Conservation (phyloP, 805 yeast species). For the Saccharomycopsis guyanensis region DNA sequence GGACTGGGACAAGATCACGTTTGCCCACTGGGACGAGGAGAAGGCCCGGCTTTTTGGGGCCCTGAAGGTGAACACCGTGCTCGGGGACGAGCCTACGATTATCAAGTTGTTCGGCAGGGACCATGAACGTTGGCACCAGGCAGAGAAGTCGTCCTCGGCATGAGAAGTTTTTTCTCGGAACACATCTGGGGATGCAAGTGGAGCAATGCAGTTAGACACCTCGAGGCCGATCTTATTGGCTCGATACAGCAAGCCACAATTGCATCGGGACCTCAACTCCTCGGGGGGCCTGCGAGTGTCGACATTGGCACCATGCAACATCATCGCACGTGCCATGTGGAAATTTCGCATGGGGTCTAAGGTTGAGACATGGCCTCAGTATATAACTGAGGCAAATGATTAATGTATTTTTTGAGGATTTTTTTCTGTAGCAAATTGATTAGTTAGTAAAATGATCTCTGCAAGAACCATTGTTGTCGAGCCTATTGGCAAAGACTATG, state of each 20-base stretch:
- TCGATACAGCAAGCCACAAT: too few species aligned
- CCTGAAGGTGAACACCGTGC: neutral
- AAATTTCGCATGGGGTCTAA: neutral
- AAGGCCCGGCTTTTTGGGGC: constrained; percentile 23
- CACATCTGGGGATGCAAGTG: too few species aligned
- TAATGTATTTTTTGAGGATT: too few species aligned
- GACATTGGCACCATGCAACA: too few species aligned
- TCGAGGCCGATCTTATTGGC: too few species aligned
- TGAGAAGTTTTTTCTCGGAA: too few species aligned
- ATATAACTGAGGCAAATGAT: neutral
- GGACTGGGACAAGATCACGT: constrained; percentile 29
- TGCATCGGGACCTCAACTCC: too few species aligned
- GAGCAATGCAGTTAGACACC: too few species aligned
- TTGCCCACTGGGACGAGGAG: constrained; percentile 27
- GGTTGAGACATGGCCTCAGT: neutral
- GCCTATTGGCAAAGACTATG: neutral
- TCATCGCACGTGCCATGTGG: neutral
- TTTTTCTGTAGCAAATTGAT: too few species aligned
- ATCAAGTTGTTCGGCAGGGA: constrained; percentile 12
- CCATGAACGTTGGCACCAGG: constrained; percentile 16
- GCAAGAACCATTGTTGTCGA: neutral
- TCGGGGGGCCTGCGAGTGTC: too few species aligned
- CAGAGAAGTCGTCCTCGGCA: too few species aligned
- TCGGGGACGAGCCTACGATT: constrained; percentile 5
- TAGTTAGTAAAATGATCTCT: neutral